These are phyloP conservation scores for Metarhizium sp. DNA, from an alignment of 2,329 filamentous ascomycete genomes.

Conservation along the genomic window DNA sequence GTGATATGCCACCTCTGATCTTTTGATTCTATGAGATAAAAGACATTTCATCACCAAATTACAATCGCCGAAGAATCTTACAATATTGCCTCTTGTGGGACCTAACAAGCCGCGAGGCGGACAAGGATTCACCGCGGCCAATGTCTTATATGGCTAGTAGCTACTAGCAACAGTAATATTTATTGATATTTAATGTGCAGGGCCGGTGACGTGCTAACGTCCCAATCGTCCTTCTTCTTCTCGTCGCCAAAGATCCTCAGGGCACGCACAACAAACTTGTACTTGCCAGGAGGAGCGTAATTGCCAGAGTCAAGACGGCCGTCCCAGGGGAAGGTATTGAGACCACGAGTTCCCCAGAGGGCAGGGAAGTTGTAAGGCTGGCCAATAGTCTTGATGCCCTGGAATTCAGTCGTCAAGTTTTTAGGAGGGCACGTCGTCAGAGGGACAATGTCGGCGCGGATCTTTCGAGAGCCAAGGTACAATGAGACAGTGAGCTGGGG, in stretches of 20 bases:
- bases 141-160: background rate
- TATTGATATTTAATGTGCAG: conserved; percentile 36
- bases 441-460: conserved; percentile 36
- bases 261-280: conserved; percentile 39
- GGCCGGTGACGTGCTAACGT: conserved; percentile 28
- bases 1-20: no score
- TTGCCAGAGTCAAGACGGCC: conserved; percentile 36
- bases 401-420: conserved; percentile 17
- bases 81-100: no score
- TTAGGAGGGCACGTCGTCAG: conserved; percentile 19
- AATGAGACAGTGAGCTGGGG: conserved; percentile 32
- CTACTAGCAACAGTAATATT: background rate
- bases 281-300: conserved; percentile 38
- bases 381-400: conserved; percentile 33
- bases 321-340: conserved; percentile 27
- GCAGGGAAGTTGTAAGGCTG: conserved; percentile 32
- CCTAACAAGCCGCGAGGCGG: no score
- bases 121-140: no score
- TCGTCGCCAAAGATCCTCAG: conserved; percentile 42
- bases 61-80: no score
- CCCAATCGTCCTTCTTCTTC: conserved; percentile 35
- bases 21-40: no score
- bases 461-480: conserved; percentile 33
- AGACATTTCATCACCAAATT: no score
- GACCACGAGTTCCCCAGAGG: conserved; percentile 19